Base-by-base conservation (phyloP, 495 filamentous ascomycete species). In the Penicillium tannophilum region DNA sequence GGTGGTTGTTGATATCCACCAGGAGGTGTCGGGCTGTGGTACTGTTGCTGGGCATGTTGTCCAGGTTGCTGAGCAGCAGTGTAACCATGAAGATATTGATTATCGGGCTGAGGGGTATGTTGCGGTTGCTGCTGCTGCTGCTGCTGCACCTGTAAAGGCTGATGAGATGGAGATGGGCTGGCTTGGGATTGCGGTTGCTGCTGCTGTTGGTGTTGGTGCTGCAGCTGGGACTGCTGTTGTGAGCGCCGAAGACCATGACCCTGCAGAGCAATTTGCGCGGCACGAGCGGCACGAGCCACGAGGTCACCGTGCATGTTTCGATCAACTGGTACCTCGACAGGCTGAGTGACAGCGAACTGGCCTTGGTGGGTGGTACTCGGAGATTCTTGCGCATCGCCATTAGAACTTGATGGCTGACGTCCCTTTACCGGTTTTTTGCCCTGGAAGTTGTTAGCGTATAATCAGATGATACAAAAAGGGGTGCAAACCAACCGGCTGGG, bases 231-330 rank as follows among this genome's bases (percentile, higher is more conserved):
- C 60, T 78, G 75, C 54, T 79, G 76, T 55, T 80, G 76, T 7
- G 75, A 80, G 5, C 72, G 75, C 31, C 76, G 69, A 26, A 79
- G 55, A 9, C 73, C 68, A 66, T 77, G 72, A 19, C 78, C 79
- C 53, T 84, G 80, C 26, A 85, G 69, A 19, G 82, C 81, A 65
- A 80, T 79, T 58, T 84, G 76, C 6, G 81, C 80, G 23, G 82
- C 81, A 62, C 76, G 77, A 45, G 79, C 79, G 23, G 82, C 81
- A 57, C 79, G 79, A 16, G 76, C 78, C 26, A 82, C 81, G 30
- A 83, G 75, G 52, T 82, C 75, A 57, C 83, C 79, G 43, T 81
- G 76, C 71, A 76, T 75, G 54, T 79, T 79, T 36, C 69, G 67
- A 52, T 80, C 77, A 1, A 75, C 72, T 11, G 77, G 70, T 24